phyloP scores from a whole-genome alignment of 2,329 filamentous ascomycete species.

The Chrysosporium keratinophilum region DNA sequence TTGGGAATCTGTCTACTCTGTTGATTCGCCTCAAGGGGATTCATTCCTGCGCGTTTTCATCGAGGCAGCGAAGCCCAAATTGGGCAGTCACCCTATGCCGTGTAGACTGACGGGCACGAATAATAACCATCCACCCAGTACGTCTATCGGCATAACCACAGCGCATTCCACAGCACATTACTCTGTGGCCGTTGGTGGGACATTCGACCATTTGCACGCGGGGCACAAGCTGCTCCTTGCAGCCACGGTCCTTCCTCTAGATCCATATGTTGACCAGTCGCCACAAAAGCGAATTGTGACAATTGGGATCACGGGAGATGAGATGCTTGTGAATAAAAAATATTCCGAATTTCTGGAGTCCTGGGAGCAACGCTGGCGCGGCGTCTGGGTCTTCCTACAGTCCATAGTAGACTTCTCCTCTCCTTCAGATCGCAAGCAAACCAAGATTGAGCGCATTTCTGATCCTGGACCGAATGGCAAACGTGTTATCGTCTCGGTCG shows the following conservation, averaged over 20 bases:
- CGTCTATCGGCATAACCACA: neutral
- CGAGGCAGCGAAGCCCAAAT: neutral
- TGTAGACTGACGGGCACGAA: constrained; percentile 9
- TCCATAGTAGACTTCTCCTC: constrained; percentile 48
- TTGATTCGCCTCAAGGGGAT: constrained; percentile 55
- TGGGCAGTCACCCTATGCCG: neutral
- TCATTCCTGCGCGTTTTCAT: constrained; percentile 42
- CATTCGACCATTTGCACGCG: constrained; percentile 90
- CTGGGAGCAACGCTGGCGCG: constrained; percentile 63
- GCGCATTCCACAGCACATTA: constrained; percentile 34
- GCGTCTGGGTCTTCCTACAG: constrained; percentile 60
- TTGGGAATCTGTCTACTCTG: constrained; percentile 57
- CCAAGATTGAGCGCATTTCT: constrained; percentile 25
- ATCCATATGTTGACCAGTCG: constrained; percentile 31
- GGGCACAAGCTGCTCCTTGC: constrained; percentile 94
- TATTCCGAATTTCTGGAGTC: constrained; percentile 68
- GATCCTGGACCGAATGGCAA: constrained; percentile 32
- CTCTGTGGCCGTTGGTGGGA: constrained; percentile 74
- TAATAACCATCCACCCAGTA: neutral
- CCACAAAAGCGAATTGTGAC: constrained; percentile 46
- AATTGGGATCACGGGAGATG: constrained; percentile 80
- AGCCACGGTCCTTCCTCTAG: constrained; percentile 65
- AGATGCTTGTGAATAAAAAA: constrained; percentile 79
- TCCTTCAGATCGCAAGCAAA: constrained; percentile 34
- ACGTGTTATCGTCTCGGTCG: constrained; percentile 25